Evolutionary conservation across 192 early-diverging fungal species (phyloP), one percentile per base, ranked within the genome.

Genomic region (Umbelopsis ramanniana): DNA sequence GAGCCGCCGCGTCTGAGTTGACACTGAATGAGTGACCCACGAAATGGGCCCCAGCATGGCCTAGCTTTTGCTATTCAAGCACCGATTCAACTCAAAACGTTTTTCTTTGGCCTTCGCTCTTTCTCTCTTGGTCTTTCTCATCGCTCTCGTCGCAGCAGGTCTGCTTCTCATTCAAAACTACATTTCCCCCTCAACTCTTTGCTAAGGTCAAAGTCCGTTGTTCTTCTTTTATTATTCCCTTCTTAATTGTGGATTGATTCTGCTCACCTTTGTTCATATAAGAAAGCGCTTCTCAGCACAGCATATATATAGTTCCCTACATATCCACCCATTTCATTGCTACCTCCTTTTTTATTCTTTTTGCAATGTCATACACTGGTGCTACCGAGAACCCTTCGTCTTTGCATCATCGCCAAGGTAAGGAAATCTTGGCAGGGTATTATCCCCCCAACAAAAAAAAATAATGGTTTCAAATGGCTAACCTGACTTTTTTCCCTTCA

Each of bases 1-100:
- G 38, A 40, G 8, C 4, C 3, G 8, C 38, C 1, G 40, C 12
- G 29, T 35, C 57, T 63, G 57, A 63, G 29, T 19, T 63, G n/a
- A n/a, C n/a, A n/a, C n/a, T n/a, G n/a, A n/a, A n/a, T n/a, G 26
- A 35, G 57, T 63, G 57, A 63, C 57, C 57, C 57, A 63, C 57
- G 57, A 63, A 63, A 63, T 63, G 33, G 26, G 29, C 57, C 33
- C 12, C 29, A 29, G 26, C 55, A 60, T 7, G 57, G 26, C 0
- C 57, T 35, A 43, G 40, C 33, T 19, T 60, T 35, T 29, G 15
- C 6, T n/a, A 60, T 35, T 17, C 11, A 38, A 35, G 8, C 5
- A 37, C 15, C 33, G 12, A 37, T 37, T 19, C 54, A 19, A 17
- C 3, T 11, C 17, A 35, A 19, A 29, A 0, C 35, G 24, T 37